phyloP scores from a whole-genome alignment of 2,329 filamentous ascomycete species.

The Aotearoamyces nothofagi region DNA sequence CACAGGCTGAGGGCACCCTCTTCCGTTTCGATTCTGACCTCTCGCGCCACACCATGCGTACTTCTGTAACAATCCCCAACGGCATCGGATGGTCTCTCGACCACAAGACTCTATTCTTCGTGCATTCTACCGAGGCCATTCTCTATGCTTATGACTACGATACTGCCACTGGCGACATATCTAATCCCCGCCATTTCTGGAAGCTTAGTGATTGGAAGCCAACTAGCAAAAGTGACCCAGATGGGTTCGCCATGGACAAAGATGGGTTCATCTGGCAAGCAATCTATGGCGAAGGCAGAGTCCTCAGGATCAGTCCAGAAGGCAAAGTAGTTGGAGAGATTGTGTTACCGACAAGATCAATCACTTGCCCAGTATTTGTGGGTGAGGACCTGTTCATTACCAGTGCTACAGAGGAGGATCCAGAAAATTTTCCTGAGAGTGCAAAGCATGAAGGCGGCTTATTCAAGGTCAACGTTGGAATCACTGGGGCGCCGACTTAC shows the following conservation, averaged over 20 bases:
- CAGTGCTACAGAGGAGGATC: constrained; percentile 51
- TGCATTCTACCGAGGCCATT: constrained; percentile 56
- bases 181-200: constrained; percentile 50
- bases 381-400: constrained; percentile 68
- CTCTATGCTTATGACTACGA: constrained; percentile 68
- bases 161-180: constrained; percentile 42
- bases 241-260: constrained; percentile 72
- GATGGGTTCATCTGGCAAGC: constrained; percentile 84
- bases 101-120: constrained; percentile 56
- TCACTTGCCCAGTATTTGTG: constrained; percentile 70
- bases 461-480: constrained; percentile 65
- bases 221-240: constrained; percentile 50
- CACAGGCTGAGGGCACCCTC: constrained; percentile 33
- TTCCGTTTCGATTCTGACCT: constrained; percentile 54
- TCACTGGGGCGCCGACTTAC: constrained; percentile 45
- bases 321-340: constrained; percentile 64
- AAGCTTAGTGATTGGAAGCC: constrained; percentile 44
- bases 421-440: constrained; percentile 44
- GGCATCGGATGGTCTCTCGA: constrained; percentile 68
- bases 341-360: constrained; percentile 58
- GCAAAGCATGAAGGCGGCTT: constrained; percentile 52
- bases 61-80: constrained; percentile 66
- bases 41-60: constrained; percentile 41
- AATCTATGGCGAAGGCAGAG: constrained; percentile 63
- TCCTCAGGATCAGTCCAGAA: constrained; percentile 52